Evolutionary conservation across 2,329 filamentous ascomycete genomes (phyloP), one percentile per base, ranked within the genome.

Genomic region (Phialophora chinensis): DNA sequence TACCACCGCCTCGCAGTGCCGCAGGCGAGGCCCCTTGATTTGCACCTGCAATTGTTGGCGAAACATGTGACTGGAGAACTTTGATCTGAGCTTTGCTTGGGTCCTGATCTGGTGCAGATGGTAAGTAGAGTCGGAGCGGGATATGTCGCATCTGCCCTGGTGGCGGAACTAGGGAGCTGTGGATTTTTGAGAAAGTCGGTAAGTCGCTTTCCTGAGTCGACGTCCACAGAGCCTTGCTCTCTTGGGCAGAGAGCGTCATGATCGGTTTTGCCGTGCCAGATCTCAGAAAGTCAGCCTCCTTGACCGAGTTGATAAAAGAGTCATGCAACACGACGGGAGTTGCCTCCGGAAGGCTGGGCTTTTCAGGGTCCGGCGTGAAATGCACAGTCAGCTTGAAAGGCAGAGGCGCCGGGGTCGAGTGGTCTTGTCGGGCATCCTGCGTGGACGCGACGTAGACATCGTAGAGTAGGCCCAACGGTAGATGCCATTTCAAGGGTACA

Each of bases 251-350:
- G 74, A 97, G 82, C 62, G 88, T 90, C 92, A 97, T 96, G 74
- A 96, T 93, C 67, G 91, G 90, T 76, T 94, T 93, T 17, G 92
- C 92, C 62, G 91, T 95, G 53, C 93, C 92, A 72, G 95, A 94
- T 60, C 93, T 87, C 59, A 96, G 83, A 72, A 93, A 96, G 78
- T 97, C 93, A 33, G 93, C 93, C 84, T 91, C 89, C 75, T 91
- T 91, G 68, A 91, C 88, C 60, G 84, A 87, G 71, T 91, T 90
- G 62, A 89, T 87, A 73, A 87, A 91, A 0, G 87, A 82, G 75
- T 91, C 89, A 67, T 88, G 85, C 74, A 88, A 80, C 2, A 85
- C 81, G 73, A 87, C 88, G 72, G 88, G 86, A 4, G 90, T 78
- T 2, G 82, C 85, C 64, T 91, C 77, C 58, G 82, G 82, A 88